Percentiles rank a stretch among this genome's conserved stretches.
Conservation (phyloP, 257 asterid species). For the Solanum virginianum region DNA sequence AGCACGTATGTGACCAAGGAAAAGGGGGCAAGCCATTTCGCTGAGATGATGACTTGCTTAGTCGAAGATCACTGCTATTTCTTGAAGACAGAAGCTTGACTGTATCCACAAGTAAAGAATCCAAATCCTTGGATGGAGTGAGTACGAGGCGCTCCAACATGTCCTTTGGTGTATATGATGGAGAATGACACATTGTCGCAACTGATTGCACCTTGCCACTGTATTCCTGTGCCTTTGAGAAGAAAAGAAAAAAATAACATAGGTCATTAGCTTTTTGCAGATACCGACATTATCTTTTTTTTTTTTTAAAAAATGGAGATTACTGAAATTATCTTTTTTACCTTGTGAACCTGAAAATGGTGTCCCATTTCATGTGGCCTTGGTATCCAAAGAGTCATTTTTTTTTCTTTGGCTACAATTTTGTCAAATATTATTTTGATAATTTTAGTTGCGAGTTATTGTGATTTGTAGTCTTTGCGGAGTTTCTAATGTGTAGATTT, state of each 20-base stretch:
- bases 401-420: not conserved
- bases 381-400: not conserved
- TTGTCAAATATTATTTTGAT: not conserved
- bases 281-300: not conserved
- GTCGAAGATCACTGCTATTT: constrained; percentile 45
- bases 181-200: constrained; percentile 14
- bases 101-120: constrained; percentile 60
- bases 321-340: not conserved
- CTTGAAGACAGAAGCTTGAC: constrained; percentile 45
- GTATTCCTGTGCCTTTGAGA: constrained; percentile 27
- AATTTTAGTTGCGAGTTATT: not conserved
- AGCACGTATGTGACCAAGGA: constrained; percentile 72
- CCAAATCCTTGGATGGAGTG: constrained; percentile 73
- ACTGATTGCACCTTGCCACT: constrained; percentile 22
- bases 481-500: not conserved
- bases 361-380: not conserved
- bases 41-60: constrained; percentile 38
- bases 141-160: constrained; percentile 66
- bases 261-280: not conserved
- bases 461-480: not conserved
- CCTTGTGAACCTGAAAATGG: not conserved
- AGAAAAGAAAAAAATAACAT: not conserved
- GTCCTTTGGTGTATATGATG: constrained; percentile 37
- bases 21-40: constrained; percentile 85
- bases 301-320: not conserved